A percentile compares a stretch with the other conserved stretches of the same genome.
These are phyloP conservation scores for Dorcoceras hygrometricum DNA, from an alignment of 257 asterid species.

Conservation along the genomic window DNA sequence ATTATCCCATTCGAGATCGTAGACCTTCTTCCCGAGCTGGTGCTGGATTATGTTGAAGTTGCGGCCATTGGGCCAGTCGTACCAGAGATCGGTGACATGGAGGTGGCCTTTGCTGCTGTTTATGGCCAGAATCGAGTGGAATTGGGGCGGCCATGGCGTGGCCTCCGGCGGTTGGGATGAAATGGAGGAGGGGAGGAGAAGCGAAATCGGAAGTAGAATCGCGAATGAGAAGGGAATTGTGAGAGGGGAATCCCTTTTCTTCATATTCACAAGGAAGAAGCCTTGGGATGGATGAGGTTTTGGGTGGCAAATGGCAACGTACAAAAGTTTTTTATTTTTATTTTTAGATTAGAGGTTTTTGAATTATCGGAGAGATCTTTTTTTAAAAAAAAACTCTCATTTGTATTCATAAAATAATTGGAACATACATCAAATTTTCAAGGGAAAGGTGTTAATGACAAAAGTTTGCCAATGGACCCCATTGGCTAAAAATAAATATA, in stretches of 20 bases:
- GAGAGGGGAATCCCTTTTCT: neutral
- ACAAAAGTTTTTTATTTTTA: too few species aligned
- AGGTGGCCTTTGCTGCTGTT: conserved; percentile 46
- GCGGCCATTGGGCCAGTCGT: conserved; percentile 65
- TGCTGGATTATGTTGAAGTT: conserved; percentile 70
- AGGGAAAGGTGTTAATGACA: too few species aligned
- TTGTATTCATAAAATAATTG: too few species aligned
- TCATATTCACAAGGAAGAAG: conserved; percentile 23
- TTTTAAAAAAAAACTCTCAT: too few species aligned
- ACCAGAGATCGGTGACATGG: conserved; percentile 55
- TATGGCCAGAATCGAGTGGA: conserved; percentile 59
- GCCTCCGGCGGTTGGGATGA: conserved; percentile 46
- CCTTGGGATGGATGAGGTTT: too few species aligned
- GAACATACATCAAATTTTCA: too few species aligned
- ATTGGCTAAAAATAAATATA: too few species aligned
- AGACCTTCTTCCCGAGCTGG: conserved; percentile 52
- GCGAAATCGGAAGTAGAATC: neutral
- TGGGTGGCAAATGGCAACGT: too few species aligned
- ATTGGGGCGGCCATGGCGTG: conserved; percentile 67
- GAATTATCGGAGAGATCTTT: too few species aligned
- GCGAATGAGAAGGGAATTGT: conserved; percentile 20
- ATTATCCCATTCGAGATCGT: conserved; percentile 68
- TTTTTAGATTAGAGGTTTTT: too few species aligned
- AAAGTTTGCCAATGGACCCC: too few species aligned
- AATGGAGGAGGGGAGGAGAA: conserved; percentile 1